These are phyloP conservation scores for Actinomucor elegans DNA, from an alignment of 371 early-diverging fungal species.

Conservation along the genomic window DNA sequence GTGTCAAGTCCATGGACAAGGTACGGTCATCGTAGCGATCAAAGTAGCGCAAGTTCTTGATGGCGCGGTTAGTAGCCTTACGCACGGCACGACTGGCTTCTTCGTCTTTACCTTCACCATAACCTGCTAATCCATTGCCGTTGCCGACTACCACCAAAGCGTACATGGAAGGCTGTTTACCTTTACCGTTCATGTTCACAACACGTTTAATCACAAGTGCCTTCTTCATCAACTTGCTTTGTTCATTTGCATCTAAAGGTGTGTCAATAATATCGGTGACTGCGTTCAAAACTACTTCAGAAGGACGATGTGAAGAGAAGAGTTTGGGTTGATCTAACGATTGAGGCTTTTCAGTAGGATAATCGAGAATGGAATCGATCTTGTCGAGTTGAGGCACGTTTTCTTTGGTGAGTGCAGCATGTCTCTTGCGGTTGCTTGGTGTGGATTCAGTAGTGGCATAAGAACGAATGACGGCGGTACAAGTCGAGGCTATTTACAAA, in stretches of 20 bases:
- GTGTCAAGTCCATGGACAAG: constrained; percentile 84
- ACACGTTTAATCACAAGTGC: constrained; percentile 77
- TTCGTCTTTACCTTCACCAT: constrained; percentile 89
- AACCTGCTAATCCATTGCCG: constrained; percentile 92
- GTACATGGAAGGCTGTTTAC: constrained; percentile 83
- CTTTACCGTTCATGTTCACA: constrained; percentile 84
- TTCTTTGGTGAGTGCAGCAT: constrained; percentile 23
- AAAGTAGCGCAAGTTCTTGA: constrained; percentile 82
- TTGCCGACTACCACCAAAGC: constrained; percentile 96
- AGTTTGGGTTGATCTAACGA: constrained; percentile 38
- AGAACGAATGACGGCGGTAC: constrained; percentile 23
- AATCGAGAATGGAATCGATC: constrained; percentile 47
- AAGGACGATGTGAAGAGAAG: constrained; percentile 41
- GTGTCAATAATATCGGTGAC: constrained; percentile 44
- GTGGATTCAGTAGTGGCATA: too few species aligned
- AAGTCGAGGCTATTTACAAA: not conserved
- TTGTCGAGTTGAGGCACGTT: constrained; percentile 41
- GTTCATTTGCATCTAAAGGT: constrained; percentile 31
- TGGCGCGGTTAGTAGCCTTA: constrained; percentile 89
- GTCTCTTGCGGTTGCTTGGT: too few species aligned
- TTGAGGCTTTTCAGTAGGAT: constrained; percentile 18
- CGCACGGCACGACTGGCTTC: constrained; percentile 81
- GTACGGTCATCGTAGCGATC: constrained; percentile 95
- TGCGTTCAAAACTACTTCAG: constrained; percentile 40
- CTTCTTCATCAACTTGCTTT: constrained; percentile 64